These are phyloP conservation scores for Colletotrichum sp. DNA, from an alignment of 2,329 filamentous ascomycete genomes.

Conservation along the genomic window DNA sequence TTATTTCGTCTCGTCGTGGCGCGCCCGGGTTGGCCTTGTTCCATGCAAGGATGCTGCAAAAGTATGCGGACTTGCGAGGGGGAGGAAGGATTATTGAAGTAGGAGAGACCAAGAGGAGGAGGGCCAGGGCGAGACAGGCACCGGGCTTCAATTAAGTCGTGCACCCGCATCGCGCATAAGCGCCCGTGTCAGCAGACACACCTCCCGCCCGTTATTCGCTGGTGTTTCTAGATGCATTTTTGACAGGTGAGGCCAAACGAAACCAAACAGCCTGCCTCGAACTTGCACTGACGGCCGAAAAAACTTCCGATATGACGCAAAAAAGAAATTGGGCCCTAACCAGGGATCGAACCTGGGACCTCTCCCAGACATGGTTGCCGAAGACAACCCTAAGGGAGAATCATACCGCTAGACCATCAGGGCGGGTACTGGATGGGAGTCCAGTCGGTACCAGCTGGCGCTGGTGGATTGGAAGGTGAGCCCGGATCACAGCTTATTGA, in stretches of 20 bases:
- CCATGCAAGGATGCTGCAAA: neutral
- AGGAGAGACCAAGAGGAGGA: neutral
- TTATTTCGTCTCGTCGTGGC: neutral
- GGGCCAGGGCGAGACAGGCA: neutral
- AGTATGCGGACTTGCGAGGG: neutral
- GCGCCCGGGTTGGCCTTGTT: neutral
- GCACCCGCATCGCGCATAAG: neutral
- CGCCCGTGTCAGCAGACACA: neutral
- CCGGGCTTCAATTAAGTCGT: neutral
- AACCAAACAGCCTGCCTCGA: neutral
- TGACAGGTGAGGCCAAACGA: neutral
- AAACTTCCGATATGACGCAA: neutral
- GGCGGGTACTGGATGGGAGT: neutral
- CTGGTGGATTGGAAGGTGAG: neutral
- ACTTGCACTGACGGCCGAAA: neutral
- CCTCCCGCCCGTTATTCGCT: neutral
- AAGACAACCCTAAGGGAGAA: slow-evolving; percentile 18
- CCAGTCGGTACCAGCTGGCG: neutral
- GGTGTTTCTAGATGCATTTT: neutral
- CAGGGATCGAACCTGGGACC: slow-evolving; percentile 22
- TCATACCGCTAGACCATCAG: slow-evolving; percentile 23
- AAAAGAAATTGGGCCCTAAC: slow-evolving; percentile 15
- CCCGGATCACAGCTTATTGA: neutral
- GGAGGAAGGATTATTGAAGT: neutral
- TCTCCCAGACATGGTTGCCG: neutral